Conservation (phyloP, 257 asterid genomes). For the Solanum pinnatisectum region DNA sequence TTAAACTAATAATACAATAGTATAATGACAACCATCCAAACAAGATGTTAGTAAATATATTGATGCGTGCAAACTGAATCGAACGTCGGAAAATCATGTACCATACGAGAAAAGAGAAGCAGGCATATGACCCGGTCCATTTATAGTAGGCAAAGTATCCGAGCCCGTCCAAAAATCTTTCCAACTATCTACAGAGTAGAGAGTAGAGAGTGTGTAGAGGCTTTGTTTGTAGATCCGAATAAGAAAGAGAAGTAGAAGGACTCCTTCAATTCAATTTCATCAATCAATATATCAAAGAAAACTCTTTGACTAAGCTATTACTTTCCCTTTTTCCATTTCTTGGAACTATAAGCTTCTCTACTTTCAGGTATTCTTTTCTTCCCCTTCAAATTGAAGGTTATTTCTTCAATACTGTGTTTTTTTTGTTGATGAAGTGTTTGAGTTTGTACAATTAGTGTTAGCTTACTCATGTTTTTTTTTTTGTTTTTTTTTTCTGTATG, state of each 20-base stretch:
- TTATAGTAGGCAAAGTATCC: neutral
- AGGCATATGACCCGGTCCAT: neutral
- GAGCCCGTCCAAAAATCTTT: neutral
- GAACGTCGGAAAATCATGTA: too few relatives aligned
- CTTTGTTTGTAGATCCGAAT: neutral
- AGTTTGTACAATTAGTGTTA: neutral
- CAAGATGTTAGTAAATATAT: neutral
- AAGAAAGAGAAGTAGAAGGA: neutral
- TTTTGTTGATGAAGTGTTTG: neutral
- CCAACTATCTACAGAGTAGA: neutral
- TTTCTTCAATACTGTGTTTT: neutral
- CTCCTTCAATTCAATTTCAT: neutral
- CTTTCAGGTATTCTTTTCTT: slow-evolving; percentile 5
- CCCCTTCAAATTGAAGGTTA: neutral
- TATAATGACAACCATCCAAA: neutral
- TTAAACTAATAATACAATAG: too few relatives aligned
- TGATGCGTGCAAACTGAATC: neutral
- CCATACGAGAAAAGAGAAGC: neutral
- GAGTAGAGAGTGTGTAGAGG: neutral
- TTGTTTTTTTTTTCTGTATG: neutral
- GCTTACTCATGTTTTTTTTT: neutral
- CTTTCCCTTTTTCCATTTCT: neutral
- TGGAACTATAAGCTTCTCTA: neutral
- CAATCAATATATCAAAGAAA: neutral
- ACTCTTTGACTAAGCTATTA: neutral